Conservation (phyloP, 1,139 yeast genomes). For the Entelexis sorbosivorans region DNA sequence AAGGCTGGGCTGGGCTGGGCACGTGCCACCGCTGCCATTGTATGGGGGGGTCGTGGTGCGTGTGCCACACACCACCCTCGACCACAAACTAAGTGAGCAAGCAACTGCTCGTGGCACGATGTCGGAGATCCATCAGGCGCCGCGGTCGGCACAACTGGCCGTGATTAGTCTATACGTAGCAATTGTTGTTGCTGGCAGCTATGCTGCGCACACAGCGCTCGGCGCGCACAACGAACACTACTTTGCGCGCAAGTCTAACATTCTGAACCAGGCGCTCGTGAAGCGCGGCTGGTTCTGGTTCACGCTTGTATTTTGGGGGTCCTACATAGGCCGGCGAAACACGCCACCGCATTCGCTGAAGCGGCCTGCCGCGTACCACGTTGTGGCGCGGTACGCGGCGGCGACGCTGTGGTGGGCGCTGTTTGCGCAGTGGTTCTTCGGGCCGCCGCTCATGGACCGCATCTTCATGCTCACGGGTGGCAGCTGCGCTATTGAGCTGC, state of each 20-base stretch:
- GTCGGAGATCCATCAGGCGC: slow-evolving; percentile 4
- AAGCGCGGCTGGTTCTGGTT: slow-evolving; percentile 96
- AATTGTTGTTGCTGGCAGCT: slow-evolving; percentile 9
- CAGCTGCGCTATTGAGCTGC: slow-evolving; percentile 37
- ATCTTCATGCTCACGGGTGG: slow-evolving; percentile 80
- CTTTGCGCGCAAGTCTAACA: slow-evolving; percentile 51
- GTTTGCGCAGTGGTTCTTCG: slow-evolving; percentile 85
- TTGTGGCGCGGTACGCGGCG: slow-evolving; percentile 30
- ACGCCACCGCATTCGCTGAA: slow-evolving; percentile 20
- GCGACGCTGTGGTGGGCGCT: slow-evolving; percentile 71
- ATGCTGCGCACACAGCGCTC: not conserved
- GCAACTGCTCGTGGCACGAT: not conserved
- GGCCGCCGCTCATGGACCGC: slow-evolving; percentile 80
- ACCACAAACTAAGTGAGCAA: not conserved
- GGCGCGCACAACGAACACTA: slow-evolving; percentile 13
- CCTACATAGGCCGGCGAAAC: slow-evolving; percentile 12
- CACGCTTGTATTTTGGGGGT: slow-evolving; percentile 34
- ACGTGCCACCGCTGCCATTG: too few species aligned
- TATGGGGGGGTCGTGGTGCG: too few species aligned
- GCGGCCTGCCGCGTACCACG: slow-evolving; percentile 1
- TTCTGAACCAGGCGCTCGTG: slow-evolving; percentile 64
- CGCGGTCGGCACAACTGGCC: slow-evolving; percentile 7
- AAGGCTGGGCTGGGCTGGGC: not conserved
- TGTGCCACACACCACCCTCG: too few species aligned
- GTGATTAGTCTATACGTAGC: slow-evolving; percentile 6